Evolutionary conservation across 768 basidiomycete species (phyloP), one percentile per base, ranked within the genome.

Genomic region (Pleurotus platypus): DNA sequence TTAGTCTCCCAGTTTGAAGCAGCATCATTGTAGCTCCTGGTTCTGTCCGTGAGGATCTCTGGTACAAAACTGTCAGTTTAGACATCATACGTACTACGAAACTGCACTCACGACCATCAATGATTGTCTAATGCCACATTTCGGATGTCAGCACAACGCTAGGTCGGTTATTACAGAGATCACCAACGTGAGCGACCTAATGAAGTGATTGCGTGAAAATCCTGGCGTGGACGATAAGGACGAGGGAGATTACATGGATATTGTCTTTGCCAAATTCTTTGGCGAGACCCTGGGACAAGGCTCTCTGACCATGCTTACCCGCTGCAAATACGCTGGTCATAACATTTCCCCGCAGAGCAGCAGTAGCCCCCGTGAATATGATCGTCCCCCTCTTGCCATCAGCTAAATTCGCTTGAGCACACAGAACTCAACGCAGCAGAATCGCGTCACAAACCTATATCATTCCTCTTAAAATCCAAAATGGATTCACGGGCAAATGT

Each of bases 211-310:
- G 16, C 45, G 20, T 48, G 15, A 50, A n/a, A 22, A 12, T 24
- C 9, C 1, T 22, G 42, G 16, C 24, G 37, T n/a, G 37, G 26
- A 11, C 2, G 12, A 43, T 38, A 26, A 16, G 30, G 39, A 5
- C 40, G 11, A 2, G 20, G 46, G 30, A 45, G 42, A 76, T 49
- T 16, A 85, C 89, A 68, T 90, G 88, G 49, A 90, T 89, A 62
- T 89, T 84, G 42, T 89, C 72, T 67, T 84, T 84, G 22, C 83
- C 83, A 64, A 89, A 90, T 64, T 90, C 88, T 68, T 89, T 89
- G 6, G 83, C 81, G 63, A 90, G 68, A 61, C 87, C 87, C 70
- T 90, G 89, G 0, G 82, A 80, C 46, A 90, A 71, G 0, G 83
- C 84, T 43, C 89, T 73, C 37, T 82, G 35, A 3, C 80, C 88